Base-by-base conservation (phyloP, 371 early-diverging fungal species). In the Circinella umbellata region DNA sequence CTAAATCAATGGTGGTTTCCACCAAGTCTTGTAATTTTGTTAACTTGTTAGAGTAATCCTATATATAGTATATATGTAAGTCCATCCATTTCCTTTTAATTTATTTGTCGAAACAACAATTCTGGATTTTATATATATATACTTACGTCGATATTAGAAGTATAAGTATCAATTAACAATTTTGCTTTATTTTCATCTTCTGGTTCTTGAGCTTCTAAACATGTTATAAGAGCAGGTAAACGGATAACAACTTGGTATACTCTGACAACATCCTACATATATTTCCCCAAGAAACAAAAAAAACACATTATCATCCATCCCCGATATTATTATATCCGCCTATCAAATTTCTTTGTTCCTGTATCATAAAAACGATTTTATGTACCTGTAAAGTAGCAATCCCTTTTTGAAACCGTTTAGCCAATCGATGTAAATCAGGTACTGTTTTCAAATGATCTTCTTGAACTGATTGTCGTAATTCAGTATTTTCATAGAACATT, bases 1-100 rank as follows among this genome's bases (percentile, higher is more conserved):
- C 90, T 27, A 99, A 78, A 77, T 99, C 99, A 63, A 99, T 90
- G 0, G 95, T 95, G 0, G 91, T 90, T 69, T 96, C 98, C 4
- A 98, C 94, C 68, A 96, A 73, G 49, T 91, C 90, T 69, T 88
- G 83, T 37, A 95, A 74, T 18, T 89, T 89, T 35, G 72, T 75
- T 39, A 97, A 79, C 42, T 90, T 82, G 11, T 72, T 80, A 20
- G 71, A 73, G 57, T 83, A 81, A 60, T 89, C 82, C 74, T 86
- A 69, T 8, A 82, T 61, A 15, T 47, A 15, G n/a, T 11, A 47
- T 9, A 9, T 11, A 15, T 47, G 47, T 15, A 47, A 27, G 27
- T 27, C 27, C 27, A 27, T 27, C 27, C 27, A 27, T 27, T 27
- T 27, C 27, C 27, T 27, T 27, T 27, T 27, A 1, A 27, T 27